Base-by-base conservation (phyloP, 2,329 filamentous ascomycete species). In the Arthrobotrys sinensis region DNA sequence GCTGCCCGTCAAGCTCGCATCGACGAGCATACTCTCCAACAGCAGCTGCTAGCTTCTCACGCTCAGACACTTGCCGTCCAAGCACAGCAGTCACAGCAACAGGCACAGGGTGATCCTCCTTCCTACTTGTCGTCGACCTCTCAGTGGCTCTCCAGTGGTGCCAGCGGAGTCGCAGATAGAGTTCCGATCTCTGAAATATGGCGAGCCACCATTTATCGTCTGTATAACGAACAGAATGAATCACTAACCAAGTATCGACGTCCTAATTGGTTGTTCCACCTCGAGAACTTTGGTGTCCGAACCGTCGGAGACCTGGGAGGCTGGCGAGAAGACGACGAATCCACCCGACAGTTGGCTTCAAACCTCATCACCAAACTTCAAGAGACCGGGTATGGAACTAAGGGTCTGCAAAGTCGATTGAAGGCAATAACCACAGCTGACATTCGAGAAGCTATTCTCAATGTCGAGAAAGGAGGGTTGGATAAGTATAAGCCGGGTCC, bases 181-280 rank as follows among this genome's bases (percentile, higher is more conserved):
- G 66, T 77, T 4, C 73, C 60, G 1, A 36, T 77, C 10, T 69
- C 73, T 11, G 73, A 77, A 40, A 77, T 77, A 19, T 77, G 73
- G 73, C 62, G 73, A 21, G 73, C 67, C 11, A 77, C 73, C 32
- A 71, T 77, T 14, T 70, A 77, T 34, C 24, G 73, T 16, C 21
- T 77, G 11, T 76, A 76, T 32, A 50, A 57, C 4, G 63, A 67
- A 12, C 71, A 76, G 46, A 77, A 77, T 60, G 73, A 70, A 19
- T 70, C 73, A 21, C 52, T 77, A 5, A 77, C 73, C 12, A 77
- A 77, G 45, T 77, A 70, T n/a, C 65, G 73, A 6, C 34, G 73
- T 16, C 73, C 73, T 0, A 77, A 77, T 19, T 77, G 73, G 73
- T 46, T 77, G 14, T 66, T 77, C 7, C 66, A 77, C 14, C 60